A percentile compares a stretch with the other conserved stretches of the same genome.
These are phyloP conservation scores for Prunus padus DNA, from an alignment of 306 rosid genomes.

Conservation along the genomic window DNA sequence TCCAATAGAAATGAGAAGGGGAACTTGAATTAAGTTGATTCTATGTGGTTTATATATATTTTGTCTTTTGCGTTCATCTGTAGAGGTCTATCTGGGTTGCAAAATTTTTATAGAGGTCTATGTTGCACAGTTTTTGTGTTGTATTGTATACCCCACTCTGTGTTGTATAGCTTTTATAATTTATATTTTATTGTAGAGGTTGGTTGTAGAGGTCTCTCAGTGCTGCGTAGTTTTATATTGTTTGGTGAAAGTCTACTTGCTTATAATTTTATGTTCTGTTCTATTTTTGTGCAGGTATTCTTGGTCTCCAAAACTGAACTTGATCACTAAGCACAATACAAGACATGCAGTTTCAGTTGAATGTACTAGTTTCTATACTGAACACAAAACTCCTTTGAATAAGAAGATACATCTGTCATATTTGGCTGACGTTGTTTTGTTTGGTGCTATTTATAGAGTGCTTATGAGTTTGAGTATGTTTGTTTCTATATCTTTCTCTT, in stretches of 20 bases:
- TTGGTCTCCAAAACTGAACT: conserved; percentile 82
- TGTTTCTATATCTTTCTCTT: background rate
- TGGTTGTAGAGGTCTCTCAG: background rate
- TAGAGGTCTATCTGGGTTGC: background rate
- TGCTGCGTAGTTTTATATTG: background rate
- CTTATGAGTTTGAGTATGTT: background rate
- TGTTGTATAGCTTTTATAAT: background rate
- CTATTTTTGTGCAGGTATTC: conserved; percentile 48
- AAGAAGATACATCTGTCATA: conserved; percentile 2
- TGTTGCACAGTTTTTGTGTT: no score
- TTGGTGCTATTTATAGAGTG: background rate
- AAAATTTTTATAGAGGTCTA: background rate
- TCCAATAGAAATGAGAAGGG: background rate
- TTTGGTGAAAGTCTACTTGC: background rate
- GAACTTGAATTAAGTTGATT: no score
- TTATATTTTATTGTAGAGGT: background rate
- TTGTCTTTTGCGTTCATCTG: background rate
- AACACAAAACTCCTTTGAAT: conserved; percentile 4
- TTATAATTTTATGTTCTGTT: background rate
- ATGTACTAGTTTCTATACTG: background rate
- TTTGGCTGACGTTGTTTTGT: background rate
- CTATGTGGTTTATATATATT: background rate
- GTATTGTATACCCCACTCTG: no score
- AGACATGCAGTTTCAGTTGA: conserved; percentile 7
- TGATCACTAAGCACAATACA: background rate